Conservation (phyloP, 208 protist species). For the Crithidia fasciculata region DNA sequence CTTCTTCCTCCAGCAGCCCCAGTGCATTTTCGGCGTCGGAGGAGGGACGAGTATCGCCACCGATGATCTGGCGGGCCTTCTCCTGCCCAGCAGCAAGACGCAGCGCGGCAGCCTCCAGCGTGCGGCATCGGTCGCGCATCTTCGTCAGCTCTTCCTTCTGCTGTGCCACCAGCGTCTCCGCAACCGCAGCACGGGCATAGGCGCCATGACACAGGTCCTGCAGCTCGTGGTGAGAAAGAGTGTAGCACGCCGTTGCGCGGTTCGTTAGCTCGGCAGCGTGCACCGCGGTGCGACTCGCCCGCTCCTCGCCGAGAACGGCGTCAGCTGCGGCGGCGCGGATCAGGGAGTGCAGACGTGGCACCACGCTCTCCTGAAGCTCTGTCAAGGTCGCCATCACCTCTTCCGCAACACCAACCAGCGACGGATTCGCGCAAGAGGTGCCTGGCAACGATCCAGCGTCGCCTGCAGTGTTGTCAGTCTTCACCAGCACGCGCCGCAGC, state of each 20-base stretch:
- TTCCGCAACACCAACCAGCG: background rate
- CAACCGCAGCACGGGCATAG: background rate
- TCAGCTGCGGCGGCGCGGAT: background rate
- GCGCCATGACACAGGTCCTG: background rate
- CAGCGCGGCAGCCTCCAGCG: background rate
- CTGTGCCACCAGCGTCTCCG: background rate
- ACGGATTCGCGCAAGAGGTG: background rate
- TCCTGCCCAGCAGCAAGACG: constrained; percentile 1
- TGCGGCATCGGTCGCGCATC: background rate
- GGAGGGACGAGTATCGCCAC: background rate
- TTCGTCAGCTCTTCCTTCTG: background rate
- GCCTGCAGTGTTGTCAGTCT: background rate
- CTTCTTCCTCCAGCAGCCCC: background rate
- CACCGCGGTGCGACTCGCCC: constrained; percentile 1
- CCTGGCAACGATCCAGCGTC: background rate
- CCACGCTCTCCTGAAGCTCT: background rate
- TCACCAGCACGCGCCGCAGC: constrained; percentile 5
- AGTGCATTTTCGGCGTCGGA: background rate
- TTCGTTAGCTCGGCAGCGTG: background rate
- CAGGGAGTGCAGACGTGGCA: background rate
- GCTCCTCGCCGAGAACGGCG: background rate
- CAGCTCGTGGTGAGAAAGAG: background rate
- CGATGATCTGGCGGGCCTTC: background rate
- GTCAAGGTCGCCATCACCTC: background rate
- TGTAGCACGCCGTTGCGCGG: background rate